Percentiles rank a stretch among this genome's conserved stretches.
phyloP scores from a whole-genome alignment of 208 protist genomes.

The Acanthamoeba divionensis region DNA sequence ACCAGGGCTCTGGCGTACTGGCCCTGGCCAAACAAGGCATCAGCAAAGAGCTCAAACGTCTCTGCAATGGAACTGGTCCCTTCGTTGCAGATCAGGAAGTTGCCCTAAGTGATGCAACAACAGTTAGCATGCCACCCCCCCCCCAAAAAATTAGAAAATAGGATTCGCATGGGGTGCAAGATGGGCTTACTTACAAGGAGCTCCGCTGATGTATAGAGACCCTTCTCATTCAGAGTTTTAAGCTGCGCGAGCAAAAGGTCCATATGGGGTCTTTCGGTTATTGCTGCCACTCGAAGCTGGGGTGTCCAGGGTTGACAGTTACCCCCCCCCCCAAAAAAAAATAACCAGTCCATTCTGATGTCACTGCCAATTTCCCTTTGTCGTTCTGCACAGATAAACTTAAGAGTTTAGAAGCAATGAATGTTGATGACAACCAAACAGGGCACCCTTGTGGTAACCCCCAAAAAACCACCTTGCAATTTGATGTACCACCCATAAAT shows the following conservation, averaged over 20 bases:
- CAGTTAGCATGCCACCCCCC: background rate
- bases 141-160: background rate
- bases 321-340: too few relatives aligned
- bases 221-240: background rate
- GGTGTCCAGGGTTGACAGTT: too few relatives aligned
- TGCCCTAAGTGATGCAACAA: background rate
- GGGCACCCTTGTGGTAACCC: too few relatives aligned
- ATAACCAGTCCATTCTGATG: too few relatives aligned
- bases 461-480: too few relatives aligned
- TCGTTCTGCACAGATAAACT: too few relatives aligned
- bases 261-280: too few relatives aligned
- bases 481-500: too few relatives aligned
- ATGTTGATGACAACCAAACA: too few relatives aligned
- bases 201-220: background rate
- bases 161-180: background rate
- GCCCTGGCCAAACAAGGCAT: background rate
- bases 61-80: background rate
- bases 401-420: too few relatives aligned
- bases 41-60: slow-evolving; percentile 4
- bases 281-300: too few relatives aligned
- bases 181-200: background rate
- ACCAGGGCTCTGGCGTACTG: slow-evolving; percentile 1
- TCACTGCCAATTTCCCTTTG: too few relatives aligned
- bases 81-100: background rate
- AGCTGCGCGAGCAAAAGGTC: background rate